Conservation (phyloP, 2,329 filamentous ascomycete genomes). For the Raffaelea arxii region DNA sequence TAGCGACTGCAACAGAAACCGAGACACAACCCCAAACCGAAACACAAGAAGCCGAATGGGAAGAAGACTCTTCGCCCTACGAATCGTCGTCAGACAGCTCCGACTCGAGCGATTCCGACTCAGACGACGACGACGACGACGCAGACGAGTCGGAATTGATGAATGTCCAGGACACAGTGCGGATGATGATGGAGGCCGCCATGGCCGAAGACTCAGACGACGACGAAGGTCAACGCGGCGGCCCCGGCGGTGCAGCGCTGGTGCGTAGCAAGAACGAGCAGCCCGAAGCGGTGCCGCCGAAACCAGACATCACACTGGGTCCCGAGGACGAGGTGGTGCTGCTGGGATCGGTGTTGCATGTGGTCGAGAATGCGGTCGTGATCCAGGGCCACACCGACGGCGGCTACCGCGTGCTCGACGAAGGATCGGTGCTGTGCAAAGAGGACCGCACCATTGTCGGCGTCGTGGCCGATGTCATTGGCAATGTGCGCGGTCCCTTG, state of each 20-base stretch:
- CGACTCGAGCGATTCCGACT: conserved; percentile 46
- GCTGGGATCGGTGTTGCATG: conserved; percentile 64
- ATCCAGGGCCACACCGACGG: conserved; percentile 71
- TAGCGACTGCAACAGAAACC: background rate
- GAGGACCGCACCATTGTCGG: conserved; percentile 69
- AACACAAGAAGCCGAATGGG: conserved; percentile 54
- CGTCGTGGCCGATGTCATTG: conserved; percentile 74
- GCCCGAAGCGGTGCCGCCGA: conserved; percentile 52
- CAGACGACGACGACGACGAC: conserved; percentile 48
- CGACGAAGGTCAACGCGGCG: conserved; percentile 20
- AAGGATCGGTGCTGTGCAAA: conserved; percentile 73
- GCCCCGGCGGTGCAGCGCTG: conserved; percentile 27
- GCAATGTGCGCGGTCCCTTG: conserved; percentile 73
- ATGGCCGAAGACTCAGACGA: conserved; percentile 41
- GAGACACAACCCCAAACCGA: conserved; percentile 2
- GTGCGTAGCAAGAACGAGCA: conserved; percentile 78
- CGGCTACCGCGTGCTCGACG: conserved; percentile 76
- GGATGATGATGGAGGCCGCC: conserved; percentile 70
- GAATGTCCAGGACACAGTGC: conserved; percentile 71
- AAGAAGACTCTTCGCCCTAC: conserved; percentile 68
- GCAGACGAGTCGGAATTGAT: conserved; percentile 59
- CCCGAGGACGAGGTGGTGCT: conserved; percentile 66
- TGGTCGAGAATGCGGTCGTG: conserved; percentile 70
- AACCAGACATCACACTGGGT: conserved; percentile 71
- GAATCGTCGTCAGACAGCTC: conserved; percentile 44